Evolutionary conservation across 352 stramenopile genomes (phyloP), one percentile per base, ranked within the genome.

Genomic region (Globisporangium parvum): DNA sequence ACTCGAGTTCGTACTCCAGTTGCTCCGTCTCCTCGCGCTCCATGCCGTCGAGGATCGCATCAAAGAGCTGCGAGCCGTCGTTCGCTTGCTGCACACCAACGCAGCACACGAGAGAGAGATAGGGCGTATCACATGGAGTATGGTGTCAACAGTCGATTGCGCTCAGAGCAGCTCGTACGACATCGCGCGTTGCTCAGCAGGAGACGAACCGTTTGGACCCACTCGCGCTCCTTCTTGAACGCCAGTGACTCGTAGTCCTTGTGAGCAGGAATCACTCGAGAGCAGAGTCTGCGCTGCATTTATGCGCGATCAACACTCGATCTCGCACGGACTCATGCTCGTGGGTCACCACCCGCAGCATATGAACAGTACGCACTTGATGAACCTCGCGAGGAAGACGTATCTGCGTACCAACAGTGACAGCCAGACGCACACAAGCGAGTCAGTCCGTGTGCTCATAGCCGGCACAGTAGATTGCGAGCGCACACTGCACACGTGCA

Each of bases 31-130:
- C 82, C 49, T 87, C 75, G 2, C 67, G 63, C 55, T 89, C 72
- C 79, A 92, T 92, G 17, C 82, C 82, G 65, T 90, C 75, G 45
- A 92, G 70, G 63, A 92, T 92, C 0, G 69, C 66, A 49, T 92
- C 80, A 42, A 92, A 88, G 6, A 92, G 62, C 51, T 69, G 75
- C 21, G 77, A 73, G 5, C 75, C 82, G 45, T 77, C 62, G 55
- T 68, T 63, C 46, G 79, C 80, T 87, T 89, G 77, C 82, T 92
- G 63, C 21, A 47, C 6, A 33, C 6, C 28, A 2, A 33, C 6
- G 28, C 6, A 33, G 28, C 6, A 23, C 33, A 42, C 6, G 53
- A 14, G 42, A 45, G 6, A 57, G 24, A 26, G 17, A 33, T 2
- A 42, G 15, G 4, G 15, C n/a, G n/a, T n/a, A n/a, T n/a, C n/a